Evolutionary conservation across 1,139 yeast genomes (phyloP).

Genomic region (Hemisphaericaspora lyxosophila): DNA sequence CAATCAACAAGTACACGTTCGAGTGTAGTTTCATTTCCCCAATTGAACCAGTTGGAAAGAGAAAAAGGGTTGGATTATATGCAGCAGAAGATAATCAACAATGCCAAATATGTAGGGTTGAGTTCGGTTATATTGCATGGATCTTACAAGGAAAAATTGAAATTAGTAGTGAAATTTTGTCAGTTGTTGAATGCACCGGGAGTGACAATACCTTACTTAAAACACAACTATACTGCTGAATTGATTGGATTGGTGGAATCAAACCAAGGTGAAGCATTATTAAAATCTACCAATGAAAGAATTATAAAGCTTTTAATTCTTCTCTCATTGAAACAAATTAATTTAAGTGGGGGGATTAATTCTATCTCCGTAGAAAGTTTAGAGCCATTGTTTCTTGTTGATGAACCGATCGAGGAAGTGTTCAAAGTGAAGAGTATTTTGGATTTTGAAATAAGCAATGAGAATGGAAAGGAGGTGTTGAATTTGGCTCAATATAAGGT

Average conservation of each 20-base stretch:
- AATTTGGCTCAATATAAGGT: neutral
- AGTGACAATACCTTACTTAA: constrained; percentile 9
- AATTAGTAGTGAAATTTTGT: constrained; percentile 23
- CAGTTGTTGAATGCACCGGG: constrained; percentile 16
- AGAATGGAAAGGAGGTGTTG: constrained; percentile 2
- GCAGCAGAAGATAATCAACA: constrained; percentile 12
- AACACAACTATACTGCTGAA: constrained; percentile 6
- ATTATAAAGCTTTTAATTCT: constrained; percentile 4
- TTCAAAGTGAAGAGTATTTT: constrained; percentile 5
- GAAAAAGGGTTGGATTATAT: constrained; percentile 8
- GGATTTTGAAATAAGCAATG: neutral
- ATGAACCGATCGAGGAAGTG: neutral
- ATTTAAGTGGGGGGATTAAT: constrained; percentile 6
- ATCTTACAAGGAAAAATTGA: constrained; percentile 34
- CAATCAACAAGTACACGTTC: constrained; percentile 26
- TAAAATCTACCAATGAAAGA: neutral
- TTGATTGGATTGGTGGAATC: constrained; percentile 3
- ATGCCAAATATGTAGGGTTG: constrained; percentile 20
- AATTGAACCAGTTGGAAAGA: constrained; percentile 9
- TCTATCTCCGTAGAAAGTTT: constrained; percentile 4
- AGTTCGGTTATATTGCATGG: constrained; percentile 31
- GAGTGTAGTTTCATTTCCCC: constrained; percentile 20
- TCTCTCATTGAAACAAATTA: constrained; percentile 3
- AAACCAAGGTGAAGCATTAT: constrained; percentile 1
- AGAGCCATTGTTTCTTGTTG: constrained; percentile 1